Evolutionary conservation across 108 stramenopile species (phyloP).

Genomic region (Conticribra weissflogii): DNA sequence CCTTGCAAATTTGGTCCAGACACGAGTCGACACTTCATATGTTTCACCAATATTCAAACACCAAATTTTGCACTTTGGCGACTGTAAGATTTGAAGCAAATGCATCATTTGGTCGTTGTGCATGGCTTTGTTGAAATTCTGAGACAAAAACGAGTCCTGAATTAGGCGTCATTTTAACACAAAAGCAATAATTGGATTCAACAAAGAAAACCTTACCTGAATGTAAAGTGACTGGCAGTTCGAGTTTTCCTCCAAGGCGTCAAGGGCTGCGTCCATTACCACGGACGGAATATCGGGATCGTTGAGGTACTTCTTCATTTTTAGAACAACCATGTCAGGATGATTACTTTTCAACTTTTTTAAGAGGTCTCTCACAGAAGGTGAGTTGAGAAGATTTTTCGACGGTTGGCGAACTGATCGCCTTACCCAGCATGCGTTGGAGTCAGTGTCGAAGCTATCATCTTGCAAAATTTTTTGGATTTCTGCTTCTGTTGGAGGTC

Average conservation of each 20-base stretch:
- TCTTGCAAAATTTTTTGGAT: constrained; percentile 44
- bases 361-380: constrained; percentile 61
- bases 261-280: constrained; percentile 84
- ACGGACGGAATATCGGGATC: constrained; percentile 82
- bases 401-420: constrained; percentile 84
- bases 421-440: constrained; percentile 68
- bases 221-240: constrained; percentile 93
- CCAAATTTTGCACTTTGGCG: constrained; percentile 86
- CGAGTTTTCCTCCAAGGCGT: constrained; percentile 88
- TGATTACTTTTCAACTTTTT: constrained; percentile 79
- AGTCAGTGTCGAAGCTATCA: constrained; percentile 38
- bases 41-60: constrained; percentile 94
- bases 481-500: constrained; percentile 36
- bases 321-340: constrained; percentile 88
- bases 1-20: constrained; percentile 91
- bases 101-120: constrained; percentile 85
- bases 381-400: constrained; percentile 60
- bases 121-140: constrained; percentile 93
- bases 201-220: constrained; percentile 62
- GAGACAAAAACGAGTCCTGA: too few species aligned
- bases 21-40: constrained; percentile 78
- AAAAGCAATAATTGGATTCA: too few species aligned
- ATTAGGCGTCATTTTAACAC: too few species aligned
- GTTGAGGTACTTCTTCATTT: constrained; percentile 90
- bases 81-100: constrained; percentile 78